Evolutionary conservation across 2,329 filamentous ascomycete species (phyloP).

Genomic region (Pseudocercospora fuligena): DNA sequence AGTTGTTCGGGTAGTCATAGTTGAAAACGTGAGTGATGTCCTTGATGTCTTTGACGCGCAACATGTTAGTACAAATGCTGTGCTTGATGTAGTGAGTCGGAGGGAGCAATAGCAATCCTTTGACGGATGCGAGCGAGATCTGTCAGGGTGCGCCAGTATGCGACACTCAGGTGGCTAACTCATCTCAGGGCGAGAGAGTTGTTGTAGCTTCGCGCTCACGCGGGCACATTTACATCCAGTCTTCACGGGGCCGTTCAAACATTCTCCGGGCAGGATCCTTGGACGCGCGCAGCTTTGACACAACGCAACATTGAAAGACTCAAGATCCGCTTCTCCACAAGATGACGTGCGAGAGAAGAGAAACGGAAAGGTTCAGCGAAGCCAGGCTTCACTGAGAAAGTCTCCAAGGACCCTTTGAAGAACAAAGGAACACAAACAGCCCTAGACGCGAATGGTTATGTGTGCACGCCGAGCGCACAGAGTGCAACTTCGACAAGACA

Average conservation of each 20-base stretch:
- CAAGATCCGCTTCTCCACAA: constrained; percentile 78
- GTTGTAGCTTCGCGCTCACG: constrained; percentile 33
- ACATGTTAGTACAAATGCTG: constrained; percentile 45
- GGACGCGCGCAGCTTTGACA: constrained; percentile 71
- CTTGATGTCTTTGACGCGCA: constrained; percentile 89
- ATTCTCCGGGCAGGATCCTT: constrained; percentile 70
- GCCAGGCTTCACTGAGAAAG: constrained; percentile 43
- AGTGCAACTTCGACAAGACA: constrained; percentile 76
- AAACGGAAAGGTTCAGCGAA: constrained; percentile 70
- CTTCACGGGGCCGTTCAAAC: constrained; percentile 51
- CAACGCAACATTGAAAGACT: constrained; percentile 64
- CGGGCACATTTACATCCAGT: constrained; percentile 46
- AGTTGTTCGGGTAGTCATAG: constrained; percentile 99
- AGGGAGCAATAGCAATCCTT: constrained; percentile 56
- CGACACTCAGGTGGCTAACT: constrained; percentile 37
- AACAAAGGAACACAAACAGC: constrained; percentile 83
- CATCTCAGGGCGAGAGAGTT: constrained; percentile 25
- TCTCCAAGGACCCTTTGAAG: constrained; percentile 88
- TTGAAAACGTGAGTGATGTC: constrained; percentile 99
- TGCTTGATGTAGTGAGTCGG: constrained; percentile 40
- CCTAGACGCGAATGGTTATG: constrained; percentile 83
- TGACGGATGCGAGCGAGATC: constrained; percentile 54
- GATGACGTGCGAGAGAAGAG: constrained; percentile 77
- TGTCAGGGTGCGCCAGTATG: constrained; percentile 37
- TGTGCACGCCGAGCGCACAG: constrained; percentile 84